Conservation (phyloP, 2,329 filamentous ascomycete genomes). For the Trichophyton benhamiae region DNA sequence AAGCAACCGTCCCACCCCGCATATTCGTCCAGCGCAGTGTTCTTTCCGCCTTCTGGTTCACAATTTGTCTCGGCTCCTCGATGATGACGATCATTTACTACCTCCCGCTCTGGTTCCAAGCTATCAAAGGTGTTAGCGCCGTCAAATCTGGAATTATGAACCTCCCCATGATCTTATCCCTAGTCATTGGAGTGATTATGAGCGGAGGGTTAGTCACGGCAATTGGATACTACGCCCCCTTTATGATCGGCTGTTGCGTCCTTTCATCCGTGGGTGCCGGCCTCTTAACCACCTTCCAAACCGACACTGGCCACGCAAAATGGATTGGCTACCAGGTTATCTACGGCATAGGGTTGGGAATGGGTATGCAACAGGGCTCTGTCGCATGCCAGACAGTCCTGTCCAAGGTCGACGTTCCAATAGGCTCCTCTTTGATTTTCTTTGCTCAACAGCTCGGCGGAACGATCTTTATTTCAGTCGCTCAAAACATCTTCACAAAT, state of each 20-base stretch:
- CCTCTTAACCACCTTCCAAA: constrained; percentile 19
- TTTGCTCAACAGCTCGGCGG: constrained; percentile 14
- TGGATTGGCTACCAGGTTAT: constrained; percentile 19
- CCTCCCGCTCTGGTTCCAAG: constrained; percentile 30
- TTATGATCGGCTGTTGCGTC: constrained; percentile 14
- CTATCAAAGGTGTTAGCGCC: constrained; percentile 29
- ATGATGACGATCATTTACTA: constrained; percentile 13
- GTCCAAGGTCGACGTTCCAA: constrained; percentile 10
- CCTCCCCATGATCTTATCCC: constrained; percentile 27
- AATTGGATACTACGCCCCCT: constrained; percentile 16
- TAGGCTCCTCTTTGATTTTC: constrained; percentile 15
- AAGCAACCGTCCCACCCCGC: constrained; percentile 20
- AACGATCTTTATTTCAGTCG: constrained; percentile 16
- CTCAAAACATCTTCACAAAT: constrained; percentile 16
- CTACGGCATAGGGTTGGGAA: constrained; percentile 16
- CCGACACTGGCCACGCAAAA: constrained; percentile 12
- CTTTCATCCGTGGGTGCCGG: constrained; percentile 19
- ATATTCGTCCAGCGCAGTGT: constrained; percentile 13
- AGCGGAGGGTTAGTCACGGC: constrained; percentile 5
- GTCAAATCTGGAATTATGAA: constrained; percentile 24
- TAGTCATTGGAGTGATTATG: constrained; percentile 16
- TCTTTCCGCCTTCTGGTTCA: neutral
- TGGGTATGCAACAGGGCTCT: constrained; percentile 14
- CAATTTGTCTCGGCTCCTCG: constrained; percentile 10
- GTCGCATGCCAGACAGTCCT: constrained; percentile 16